A percentile compares a stretch with the other conserved stretches of the same genome.
Evolutionary conservation across 2,329 filamentous ascomycete genomes (phyloP).

Genomic region (Aspergillus latus): DNA sequence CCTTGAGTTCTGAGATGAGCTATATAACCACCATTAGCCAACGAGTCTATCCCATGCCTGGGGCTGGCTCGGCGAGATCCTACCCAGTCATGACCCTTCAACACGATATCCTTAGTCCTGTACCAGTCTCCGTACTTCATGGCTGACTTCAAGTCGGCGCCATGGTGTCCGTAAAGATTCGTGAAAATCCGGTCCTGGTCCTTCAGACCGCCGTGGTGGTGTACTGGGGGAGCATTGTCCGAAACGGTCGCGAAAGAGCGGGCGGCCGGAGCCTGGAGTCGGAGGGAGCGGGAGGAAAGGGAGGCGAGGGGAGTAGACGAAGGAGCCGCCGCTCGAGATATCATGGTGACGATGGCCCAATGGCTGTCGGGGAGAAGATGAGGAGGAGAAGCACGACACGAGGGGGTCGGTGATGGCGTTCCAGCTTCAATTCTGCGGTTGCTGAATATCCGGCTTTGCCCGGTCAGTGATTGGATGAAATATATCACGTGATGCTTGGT

Average conservation of each 20-base stretch:
- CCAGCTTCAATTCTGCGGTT: slow-evolving; percentile 39
- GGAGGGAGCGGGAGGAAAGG: slow-evolving; percentile 43
- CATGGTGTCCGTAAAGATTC: slow-evolving; percentile 94
- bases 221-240: slow-evolving; percentile 60
- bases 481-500: slow-evolving; percentile 28
- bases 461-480: slow-evolving; percentile 35
- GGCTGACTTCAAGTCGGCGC: slow-evolving; percentile 85
- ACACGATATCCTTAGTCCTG: slow-evolving; percentile 97
- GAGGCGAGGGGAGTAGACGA: slow-evolving; percentile 42
- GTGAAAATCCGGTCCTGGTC: slow-evolving; percentile 99
- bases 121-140: slow-evolving; percentile 99
- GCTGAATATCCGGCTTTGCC: slow-evolving; percentile 43
- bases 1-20: slow-evolving; percentile 97
- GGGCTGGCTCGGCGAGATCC: slow-evolving; percentile 12
- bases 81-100: slow-evolving; percentile 95
- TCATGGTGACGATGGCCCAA: slow-evolving; percentile 44
- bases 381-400: slow-evolving; percentile 25
- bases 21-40: slow-evolving; percentile 33
- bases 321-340: slow-evolving; percentile 48
- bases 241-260: slow-evolving; percentile 80
- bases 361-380: slow-evolving; percentile 27
- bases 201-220: slow-evolving; percentile 78
- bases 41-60: neutral
- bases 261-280: slow-evolving; percentile 40
- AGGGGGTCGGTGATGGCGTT: slow-evolving; percentile 23